phyloP scores from a whole-genome alignment of 108 stramenopile genomes.

The Cyclotella baltica region DNA sequence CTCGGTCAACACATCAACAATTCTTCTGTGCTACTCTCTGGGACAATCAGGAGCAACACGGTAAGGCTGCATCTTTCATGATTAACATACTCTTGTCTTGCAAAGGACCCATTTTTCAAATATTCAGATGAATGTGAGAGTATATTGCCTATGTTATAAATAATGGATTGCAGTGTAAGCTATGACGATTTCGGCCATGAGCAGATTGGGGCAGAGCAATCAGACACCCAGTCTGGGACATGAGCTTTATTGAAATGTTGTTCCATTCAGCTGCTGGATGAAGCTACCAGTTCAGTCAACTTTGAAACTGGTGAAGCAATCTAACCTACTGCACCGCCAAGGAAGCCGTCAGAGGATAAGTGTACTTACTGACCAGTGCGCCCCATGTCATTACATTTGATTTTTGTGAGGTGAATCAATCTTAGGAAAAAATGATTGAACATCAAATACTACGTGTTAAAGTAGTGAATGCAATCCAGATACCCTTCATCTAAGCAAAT shows the following conservation, averaged over 20 bases:
- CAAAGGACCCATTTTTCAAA: conserved; percentile 79
- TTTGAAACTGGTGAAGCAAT: conserved; percentile 88
- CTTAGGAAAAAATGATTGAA: too few relatives aligned
- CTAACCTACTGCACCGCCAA: too few relatives aligned
- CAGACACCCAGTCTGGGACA: conserved; percentile 94
- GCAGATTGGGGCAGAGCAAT: too few relatives aligned
- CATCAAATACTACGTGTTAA: too few relatives aligned
- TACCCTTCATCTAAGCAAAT: too few relatives aligned
- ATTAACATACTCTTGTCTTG: neutral
- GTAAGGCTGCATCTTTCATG: neutral
- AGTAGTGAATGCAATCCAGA: too few relatives aligned
- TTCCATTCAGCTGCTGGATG: conserved; percentile 86
- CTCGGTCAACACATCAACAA: too few relatives aligned
- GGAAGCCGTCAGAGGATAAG: too few relatives aligned
- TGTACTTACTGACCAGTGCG: too few relatives aligned
- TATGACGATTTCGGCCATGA: conserved; percentile 93
- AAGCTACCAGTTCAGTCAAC: conserved; percentile 91
- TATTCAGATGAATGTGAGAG: conserved; percentile 71
- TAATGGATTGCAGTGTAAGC: conserved; percentile 67
- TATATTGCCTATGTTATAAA: conserved; percentile 68
- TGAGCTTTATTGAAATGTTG: conserved; percentile 82
- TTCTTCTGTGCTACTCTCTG: conserved; percentile 92
- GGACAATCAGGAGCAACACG: conserved; percentile 88
- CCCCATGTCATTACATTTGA: too few relatives aligned
- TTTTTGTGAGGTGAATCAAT: too few relatives aligned